Base-by-base conservation (phyloP, 768 basidiomycete species). In the Hygrophorus russula region DNA sequence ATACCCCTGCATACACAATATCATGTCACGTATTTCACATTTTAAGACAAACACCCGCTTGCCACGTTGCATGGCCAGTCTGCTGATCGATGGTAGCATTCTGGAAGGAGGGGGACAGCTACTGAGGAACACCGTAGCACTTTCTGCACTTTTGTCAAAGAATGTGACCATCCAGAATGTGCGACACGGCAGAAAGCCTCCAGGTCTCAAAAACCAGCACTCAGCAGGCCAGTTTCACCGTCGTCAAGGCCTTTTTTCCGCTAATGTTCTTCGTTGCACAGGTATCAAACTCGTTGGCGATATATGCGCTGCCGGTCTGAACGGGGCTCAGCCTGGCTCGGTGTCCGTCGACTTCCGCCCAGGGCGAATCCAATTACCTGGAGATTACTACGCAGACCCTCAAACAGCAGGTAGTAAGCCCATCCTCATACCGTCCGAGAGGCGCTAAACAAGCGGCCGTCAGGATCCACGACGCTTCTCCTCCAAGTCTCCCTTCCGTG, bases 141-240 rank as follows among this genome's bases (percentile, higher is more conserved):
- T 86, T 29, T 74, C 85, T n/a, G 72, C 76, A 7, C 62, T 87
- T 13, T 65, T 85, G 12, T 60, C 61, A n/a, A 78, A 69, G 45
- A 74, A 79, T 1, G 63, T 86, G 19, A 60, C 64, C 3, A 74
- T 87, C 37, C 56, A 70, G 28, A 78, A 80, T 12, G 74, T 88
- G 20, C 74, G 85, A 24, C 61, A 61, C 38, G 68, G 68, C 18
- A 68, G 85, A 39, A 67, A 47, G 28, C 74, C 73, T 13, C 77
- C 81, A 12, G 85, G 84, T 1, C 62, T 88, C 30, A 82, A 73
- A 53, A 75, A 73, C 37, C 84, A 89, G 53, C 85, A 88, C 57
- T 73, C 74, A 39, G 73, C 79, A 50, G 84, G 82, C 76, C 43
- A 13, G 59, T 53, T 6, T 35, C 27, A 45, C 51, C 14, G 18